Evolutionary conservation across 805 yeast species (phyloP).

Genomic region (Lachancea sp.): DNA sequence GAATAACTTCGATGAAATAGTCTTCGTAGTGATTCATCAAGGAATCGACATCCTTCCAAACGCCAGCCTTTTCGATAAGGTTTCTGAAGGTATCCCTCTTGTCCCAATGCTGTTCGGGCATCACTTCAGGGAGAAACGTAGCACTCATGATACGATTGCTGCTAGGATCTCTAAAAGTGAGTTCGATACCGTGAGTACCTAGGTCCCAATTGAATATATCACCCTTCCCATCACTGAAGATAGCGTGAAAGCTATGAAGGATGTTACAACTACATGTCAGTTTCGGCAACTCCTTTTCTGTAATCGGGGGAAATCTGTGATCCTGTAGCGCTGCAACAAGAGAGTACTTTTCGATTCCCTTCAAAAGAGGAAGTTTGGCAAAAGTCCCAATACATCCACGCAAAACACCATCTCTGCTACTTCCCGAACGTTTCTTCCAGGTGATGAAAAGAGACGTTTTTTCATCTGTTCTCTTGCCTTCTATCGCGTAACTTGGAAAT

Average conservation of each 20-base stretch:
- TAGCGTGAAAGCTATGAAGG: slow-evolving; percentile 35
- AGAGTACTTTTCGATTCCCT: slow-evolving; percentile 59
- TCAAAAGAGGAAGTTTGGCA: slow-evolving; percentile 42
- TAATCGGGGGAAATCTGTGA: slow-evolving; percentile 65
- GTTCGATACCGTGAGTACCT: slow-evolving; percentile 76
- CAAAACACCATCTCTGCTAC: slow-evolving; percentile 29
- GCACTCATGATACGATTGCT: slow-evolving; percentile 47
- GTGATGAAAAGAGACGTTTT: slow-evolving; percentile 75
- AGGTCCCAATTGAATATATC: slow-evolving; percentile 68
- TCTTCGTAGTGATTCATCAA: slow-evolving; percentile 31
- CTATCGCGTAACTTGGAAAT: slow-evolving; percentile 12
- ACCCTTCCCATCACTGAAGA: slow-evolving; percentile 38
- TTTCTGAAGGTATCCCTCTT: slow-evolving; percentile 62
- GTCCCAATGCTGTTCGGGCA: slow-evolving; percentile 80
- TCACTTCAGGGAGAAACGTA: slow-evolving; percentile 87
- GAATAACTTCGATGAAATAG: slow-evolving; percentile 37
- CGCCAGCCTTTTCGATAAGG: slow-evolving; percentile 69
- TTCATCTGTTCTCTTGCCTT: slow-evolving; percentile 12
- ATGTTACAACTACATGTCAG: slow-evolving; percentile 37
- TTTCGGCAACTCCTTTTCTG: slow-evolving; percentile 43
- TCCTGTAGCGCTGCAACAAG: slow-evolving; percentile 71
- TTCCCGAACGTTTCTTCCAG: slow-evolving; percentile 48
- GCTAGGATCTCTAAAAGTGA: slow-evolving; percentile 39
- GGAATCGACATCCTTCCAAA: slow-evolving; percentile 18
- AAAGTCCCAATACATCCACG: slow-evolving; percentile 97